A percentile compares a stretch with the other conserved stretches of the same genome.
Conservation (phyloP, 495 filamentous ascomycete species). For the Immersiella caudata region DNA sequence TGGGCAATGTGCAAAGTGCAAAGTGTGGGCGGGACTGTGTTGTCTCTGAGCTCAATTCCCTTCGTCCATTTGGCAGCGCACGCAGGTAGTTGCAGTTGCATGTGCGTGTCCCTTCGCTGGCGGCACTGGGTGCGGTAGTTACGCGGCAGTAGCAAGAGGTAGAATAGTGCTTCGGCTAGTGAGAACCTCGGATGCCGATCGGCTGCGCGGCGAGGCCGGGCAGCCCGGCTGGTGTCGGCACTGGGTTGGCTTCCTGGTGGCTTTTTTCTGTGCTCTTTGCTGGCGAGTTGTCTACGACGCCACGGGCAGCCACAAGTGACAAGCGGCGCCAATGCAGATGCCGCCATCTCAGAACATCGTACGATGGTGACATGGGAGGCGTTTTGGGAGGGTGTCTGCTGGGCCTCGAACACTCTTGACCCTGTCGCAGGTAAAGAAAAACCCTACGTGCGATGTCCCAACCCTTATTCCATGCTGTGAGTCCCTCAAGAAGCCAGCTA, state of each 20-base stretch:
- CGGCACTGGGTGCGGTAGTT: too few species aligned
- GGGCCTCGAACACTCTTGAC: background rate
- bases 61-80: too few species aligned
- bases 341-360: background rate
- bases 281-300: too few species aligned
- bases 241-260: background rate
- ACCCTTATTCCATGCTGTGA: too few species aligned
- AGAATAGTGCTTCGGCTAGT: background rate
- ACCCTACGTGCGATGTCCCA: too few species aligned
- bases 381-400: background rate
- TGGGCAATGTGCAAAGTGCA: too few species aligned
- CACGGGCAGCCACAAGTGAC: background rate
- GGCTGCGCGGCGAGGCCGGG: background rate
- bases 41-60: too few species aligned
- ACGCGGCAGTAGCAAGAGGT: background rate
- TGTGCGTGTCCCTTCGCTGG: too few species aligned
- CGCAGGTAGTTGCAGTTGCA: too few species aligned
- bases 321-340: background rate
- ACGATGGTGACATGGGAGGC: background rate
- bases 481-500: background rate
- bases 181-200: background rate
- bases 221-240: slow-evolving; percentile 9
- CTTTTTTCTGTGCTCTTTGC: too few species aligned
- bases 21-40: too few species aligned
- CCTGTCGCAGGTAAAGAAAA: too few species aligned